These are phyloP conservation scores for Dryas alaskensis DNA, from an alignment of 306 rosid species.

Conservation along the genomic window DNA sequence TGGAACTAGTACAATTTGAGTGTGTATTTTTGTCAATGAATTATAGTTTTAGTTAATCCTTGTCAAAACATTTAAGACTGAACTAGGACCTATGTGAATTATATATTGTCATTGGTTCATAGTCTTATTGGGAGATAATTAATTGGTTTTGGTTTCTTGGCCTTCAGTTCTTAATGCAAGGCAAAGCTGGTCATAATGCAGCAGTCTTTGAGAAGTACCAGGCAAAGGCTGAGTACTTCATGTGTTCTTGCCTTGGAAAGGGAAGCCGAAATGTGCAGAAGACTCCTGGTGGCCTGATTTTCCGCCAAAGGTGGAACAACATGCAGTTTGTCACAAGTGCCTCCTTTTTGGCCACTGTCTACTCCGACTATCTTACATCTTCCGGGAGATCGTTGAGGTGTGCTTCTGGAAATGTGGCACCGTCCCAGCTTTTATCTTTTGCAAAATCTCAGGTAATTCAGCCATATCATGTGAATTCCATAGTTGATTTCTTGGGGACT, in stretches of 20 bases:
- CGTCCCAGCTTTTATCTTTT: slow-evolving; percentile 63
- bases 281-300: slow-evolving; percentile 91
- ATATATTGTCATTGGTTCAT: neutral
- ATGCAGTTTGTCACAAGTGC: slow-evolving; percentile 90
- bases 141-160: neutral
- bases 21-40: no score
- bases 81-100: neutral
- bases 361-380: slow-evolving; percentile 82
- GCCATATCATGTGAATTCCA: neutral
- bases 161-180: slow-evolving; percentile 78
- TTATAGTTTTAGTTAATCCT: no score
- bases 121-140: neutral
- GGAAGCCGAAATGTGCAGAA: slow-evolving; percentile 60
- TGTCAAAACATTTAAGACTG: no score
- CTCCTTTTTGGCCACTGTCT: slow-evolving; percentile 75
- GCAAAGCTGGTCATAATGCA: slow-evolving; percentile 66
- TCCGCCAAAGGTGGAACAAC: slow-evolving; percentile 92
- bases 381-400: slow-evolving; percentile 50
- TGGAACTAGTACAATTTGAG: no score
- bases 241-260: slow-evolving; percentile 82
- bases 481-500: no score
- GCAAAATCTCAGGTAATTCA: slow-evolving; percentile 73
- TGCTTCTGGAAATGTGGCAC: slow-evolving; percentile 56
- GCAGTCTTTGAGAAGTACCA: slow-evolving; percentile 63
- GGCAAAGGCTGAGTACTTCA: slow-evolving; percentile 70